Percentiles rank a stretch among this genome's conserved stretches.
phyloP scores from a whole-genome alignment of 1,139 yeast species.

The Saccharomyces hybrid region DNA sequence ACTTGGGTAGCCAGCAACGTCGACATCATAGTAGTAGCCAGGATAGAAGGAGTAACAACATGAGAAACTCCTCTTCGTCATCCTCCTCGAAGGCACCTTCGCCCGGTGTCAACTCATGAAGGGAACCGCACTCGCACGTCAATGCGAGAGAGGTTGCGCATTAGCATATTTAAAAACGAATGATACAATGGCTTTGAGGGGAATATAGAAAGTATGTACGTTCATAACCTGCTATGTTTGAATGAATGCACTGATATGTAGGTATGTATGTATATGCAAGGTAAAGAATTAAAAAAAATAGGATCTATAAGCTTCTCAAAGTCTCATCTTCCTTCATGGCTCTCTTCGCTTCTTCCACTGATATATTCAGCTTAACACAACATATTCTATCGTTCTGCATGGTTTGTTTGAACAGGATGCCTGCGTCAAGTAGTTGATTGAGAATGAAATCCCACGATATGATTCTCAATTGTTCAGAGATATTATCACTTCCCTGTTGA shows the following conservation, averaged over 20 bases:
- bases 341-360: conserved; percentile 59
- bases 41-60: not conserved
- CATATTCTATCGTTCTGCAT: conserved; percentile 61
- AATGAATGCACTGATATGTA: not conserved
- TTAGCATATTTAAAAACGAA: not conserved
- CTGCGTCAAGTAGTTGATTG: conserved; percentile 68
- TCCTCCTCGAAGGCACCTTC: not conserved
- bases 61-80: not conserved
- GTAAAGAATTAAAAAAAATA: not conserved
- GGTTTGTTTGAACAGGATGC: conserved; percentile 61
- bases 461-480: conserved; percentile 26
- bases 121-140: not conserved
- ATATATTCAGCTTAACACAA: conserved; percentile 54
- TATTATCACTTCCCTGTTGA: conserved; percentile 15
- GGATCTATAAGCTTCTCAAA: conserved; percentile 18
- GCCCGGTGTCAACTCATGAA: not conserved
- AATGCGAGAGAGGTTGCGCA: not conserved
- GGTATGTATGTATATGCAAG: not conserved
- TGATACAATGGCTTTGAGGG: not conserved
- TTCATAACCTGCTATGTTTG: not conserved
- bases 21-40: not conserved
- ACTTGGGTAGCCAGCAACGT: conserved; percentile 18
- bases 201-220: not conserved
- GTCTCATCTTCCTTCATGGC: conserved; percentile 50
- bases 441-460: conserved; percentile 33